A percentile compares a stretch with the other conserved stretches of the same genome.
phyloP scores from a whole-genome alignment of 495 filamentous ascomycete genomes.

The Friedmanniomyces simplex region DNA sequence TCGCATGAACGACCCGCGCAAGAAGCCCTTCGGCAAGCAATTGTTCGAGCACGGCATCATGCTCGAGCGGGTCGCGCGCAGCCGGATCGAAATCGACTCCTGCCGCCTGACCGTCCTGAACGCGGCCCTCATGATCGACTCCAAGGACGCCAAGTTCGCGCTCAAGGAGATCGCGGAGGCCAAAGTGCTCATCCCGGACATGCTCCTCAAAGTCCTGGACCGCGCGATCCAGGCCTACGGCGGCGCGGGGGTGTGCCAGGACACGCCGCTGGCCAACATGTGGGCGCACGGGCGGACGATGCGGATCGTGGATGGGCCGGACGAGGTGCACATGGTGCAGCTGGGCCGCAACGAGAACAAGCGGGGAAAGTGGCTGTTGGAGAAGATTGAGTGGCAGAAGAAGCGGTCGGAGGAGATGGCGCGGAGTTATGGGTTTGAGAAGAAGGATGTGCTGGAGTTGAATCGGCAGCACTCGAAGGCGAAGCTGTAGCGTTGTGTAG shows the following conservation, averaged over 20 bases:
- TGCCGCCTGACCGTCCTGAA: conserved; percentile 33
- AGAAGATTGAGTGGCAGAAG: conserved; percentile 32
- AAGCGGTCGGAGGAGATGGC: conserved; percentile 27
- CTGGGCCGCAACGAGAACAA: conserved; percentile 36
- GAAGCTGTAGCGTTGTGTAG: conserved; percentile 11
- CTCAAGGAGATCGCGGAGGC: conserved; percentile 37
- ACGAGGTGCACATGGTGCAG: conserved; percentile 36
- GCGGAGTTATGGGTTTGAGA: conserved; percentile 29
- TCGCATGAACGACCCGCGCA: conserved; percentile 33
- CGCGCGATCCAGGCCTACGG: conserved; percentile 36
- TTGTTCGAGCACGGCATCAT: conserved; percentile 35
- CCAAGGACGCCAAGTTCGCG: conserved; percentile 33
- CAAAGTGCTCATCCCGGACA: conserved; percentile 33
- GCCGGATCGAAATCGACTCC: conserved; percentile 35
- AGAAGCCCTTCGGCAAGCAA: conserved; percentile 35
- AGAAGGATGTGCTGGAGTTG: conserved; percentile 28
- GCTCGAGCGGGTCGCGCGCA: conserved; percentile 33
- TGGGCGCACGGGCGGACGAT: conserved; percentile 28
- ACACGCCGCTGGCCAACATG: conserved; percentile 29
- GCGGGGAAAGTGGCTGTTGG: conserved; percentile 24
- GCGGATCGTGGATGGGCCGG: conserved; percentile 33
- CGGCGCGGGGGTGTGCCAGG: conserved; percentile 31
- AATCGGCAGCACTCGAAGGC: conserved; percentile 23
- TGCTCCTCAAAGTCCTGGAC: conserved; percentile 30
- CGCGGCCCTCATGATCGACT: conserved; percentile 36